Base-by-base conservation (phyloP, 768 basidiomycete species). In the Suillus subluteus region DNA sequence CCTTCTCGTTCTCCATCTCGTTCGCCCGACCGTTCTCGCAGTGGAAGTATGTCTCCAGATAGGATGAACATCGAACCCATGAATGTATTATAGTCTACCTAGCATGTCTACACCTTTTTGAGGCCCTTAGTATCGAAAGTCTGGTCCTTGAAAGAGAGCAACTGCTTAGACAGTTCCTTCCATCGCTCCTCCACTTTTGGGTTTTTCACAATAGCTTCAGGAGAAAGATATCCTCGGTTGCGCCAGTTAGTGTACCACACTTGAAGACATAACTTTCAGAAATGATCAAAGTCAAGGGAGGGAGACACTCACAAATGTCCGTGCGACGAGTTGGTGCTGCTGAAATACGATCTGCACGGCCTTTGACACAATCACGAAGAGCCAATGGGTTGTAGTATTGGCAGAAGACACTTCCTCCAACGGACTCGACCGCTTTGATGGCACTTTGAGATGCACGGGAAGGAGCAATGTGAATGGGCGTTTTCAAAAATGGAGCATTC, bases 301-400 rank as follows among this genome's bases (percentile, higher is more conserved):
- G 26, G 64, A 59, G 59, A 18, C 26, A 83, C 91, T 76, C 73
- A 95, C 94, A 75, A 64, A 96, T 96, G 74, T 96, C 94, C 68
- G 88, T 84, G 64, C 93, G 89, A 66, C 91, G 88, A n/a, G 91
- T 94, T 0, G 95, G 95, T 12, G 90, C 88, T 12, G 95, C 96
- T 63, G 86, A 81, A 65, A 84, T 79, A 63, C 89, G 86, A 73
- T 95, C 92, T 23, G 83, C 86, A 38, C 87, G 84, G 6, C 88
- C 89, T 70, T 91, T 88, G 68, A 94, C 77, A 68, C 88, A 91
- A 71, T 95, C 93, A 44, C 88, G 86, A 58, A 99, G 85, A 1
- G 93, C 90, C 41, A 98, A 84, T 23, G 85, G 78, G 78, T 99
- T 99, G 80, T 97, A 95, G 77, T 93, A 97, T 74, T 94, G 91